Percentiles rank a stretch among this genome's conserved stretches.
These are phyloP conservation scores for Daldinia loculata DNA, from an alignment of 495 filamentous ascomycete species.

Conservation along the genomic window DNA sequence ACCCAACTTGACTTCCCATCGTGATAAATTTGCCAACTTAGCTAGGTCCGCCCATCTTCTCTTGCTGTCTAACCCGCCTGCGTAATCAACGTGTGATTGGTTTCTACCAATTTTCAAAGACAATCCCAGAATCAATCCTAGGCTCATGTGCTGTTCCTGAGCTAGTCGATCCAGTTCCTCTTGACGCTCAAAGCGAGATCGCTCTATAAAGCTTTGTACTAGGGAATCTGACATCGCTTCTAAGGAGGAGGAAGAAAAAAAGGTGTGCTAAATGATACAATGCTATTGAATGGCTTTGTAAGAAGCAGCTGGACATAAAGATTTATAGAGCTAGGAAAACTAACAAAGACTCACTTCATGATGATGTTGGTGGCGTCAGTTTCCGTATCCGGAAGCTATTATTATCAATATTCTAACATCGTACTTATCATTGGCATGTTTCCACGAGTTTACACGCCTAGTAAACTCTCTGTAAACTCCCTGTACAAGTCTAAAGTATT, in stretches of 20 bases:
- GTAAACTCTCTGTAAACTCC: not conserved
- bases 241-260: not conserved
- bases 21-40: not conserved
- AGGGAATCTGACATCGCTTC: conserved; percentile 16
- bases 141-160: conserved; percentile 13
- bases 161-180: conserved; percentile 31
- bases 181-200: conserved; percentile 28
- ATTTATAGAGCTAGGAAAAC: conserved; percentile 7
- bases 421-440: not conserved
- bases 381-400: conserved; percentile 34
- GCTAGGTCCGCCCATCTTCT: conserved; percentile 19
- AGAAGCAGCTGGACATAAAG: not conserved
- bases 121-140: conserved; percentile 31
- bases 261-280: conserved; percentile 12
- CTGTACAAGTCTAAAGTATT: not conserved
- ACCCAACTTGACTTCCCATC: conserved; percentile 8
- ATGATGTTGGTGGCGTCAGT: conserved; percentile 2
- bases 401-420: conserved; percentile 20
- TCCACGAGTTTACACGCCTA: not conserved
- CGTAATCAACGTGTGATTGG: conserved; percentile 35
- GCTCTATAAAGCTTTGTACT: conserved; percentile 22
- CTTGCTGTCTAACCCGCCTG: conserved; percentile 22
- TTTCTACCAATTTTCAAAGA: conserved; percentile 15
- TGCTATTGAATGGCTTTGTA: conserved; percentile 25
- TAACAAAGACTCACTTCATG: conserved; percentile 23